These are phyloP conservation scores for Trametes meyenii DNA, from an alignment of 768 basidiomycete species.

Conservation along the genomic window DNA sequence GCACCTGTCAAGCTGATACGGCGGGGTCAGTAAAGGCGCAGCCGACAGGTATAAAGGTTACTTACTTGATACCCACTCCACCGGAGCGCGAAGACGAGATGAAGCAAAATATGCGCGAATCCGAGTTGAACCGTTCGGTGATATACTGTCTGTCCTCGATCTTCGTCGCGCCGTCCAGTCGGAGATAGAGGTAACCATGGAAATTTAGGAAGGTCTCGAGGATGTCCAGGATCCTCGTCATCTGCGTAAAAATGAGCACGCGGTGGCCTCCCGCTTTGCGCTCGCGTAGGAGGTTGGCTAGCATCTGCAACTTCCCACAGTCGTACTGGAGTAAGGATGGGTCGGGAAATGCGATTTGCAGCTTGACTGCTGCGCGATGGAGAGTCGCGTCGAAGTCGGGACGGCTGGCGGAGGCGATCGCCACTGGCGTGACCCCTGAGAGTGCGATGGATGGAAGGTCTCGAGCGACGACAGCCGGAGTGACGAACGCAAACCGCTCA, in stretches of 20 bases:
- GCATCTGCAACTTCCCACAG: slow-evolving; percentile 91
- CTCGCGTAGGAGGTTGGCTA: slow-evolving; percentile 77
- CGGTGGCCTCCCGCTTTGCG: slow-evolving; percentile 89
- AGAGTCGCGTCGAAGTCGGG: slow-evolving; percentile 65
- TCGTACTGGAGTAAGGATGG: slow-evolving; percentile 90
- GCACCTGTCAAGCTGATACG: slow-evolving; percentile 74
- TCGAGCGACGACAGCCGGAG: slow-evolving; percentile 73
- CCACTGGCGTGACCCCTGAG: slow-evolving; percentile 39
- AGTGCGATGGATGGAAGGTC: slow-evolving; percentile 73
- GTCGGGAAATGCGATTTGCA: slow-evolving; percentile 94
- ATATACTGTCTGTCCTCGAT: slow-evolving; percentile 93
- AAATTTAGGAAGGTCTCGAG: slow-evolving; percentile 91
- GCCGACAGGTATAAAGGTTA: slow-evolving; percentile 3
- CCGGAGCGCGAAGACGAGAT: slow-evolving; percentile 82
- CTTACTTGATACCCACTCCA: slow-evolving; percentile 94
- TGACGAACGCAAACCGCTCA: slow-evolving; percentile 77
- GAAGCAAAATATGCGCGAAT: slow-evolving; percentile 80
- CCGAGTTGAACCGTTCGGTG: slow-evolving; percentile 86
- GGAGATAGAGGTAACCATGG: slow-evolving; percentile 90
- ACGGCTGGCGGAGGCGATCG: slow-evolving; percentile 25
- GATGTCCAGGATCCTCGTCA: slow-evolving; percentile 93
- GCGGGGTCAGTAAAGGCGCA: slow-evolving; percentile 27
- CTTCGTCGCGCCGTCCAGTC: slow-evolving; percentile 94
- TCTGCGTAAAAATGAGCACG: slow-evolving; percentile 94
- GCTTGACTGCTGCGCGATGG: slow-evolving; percentile 76